Conservation (phyloP, 176 grass and related monocot genomes). For the Cenchrus purpureus region DNA sequence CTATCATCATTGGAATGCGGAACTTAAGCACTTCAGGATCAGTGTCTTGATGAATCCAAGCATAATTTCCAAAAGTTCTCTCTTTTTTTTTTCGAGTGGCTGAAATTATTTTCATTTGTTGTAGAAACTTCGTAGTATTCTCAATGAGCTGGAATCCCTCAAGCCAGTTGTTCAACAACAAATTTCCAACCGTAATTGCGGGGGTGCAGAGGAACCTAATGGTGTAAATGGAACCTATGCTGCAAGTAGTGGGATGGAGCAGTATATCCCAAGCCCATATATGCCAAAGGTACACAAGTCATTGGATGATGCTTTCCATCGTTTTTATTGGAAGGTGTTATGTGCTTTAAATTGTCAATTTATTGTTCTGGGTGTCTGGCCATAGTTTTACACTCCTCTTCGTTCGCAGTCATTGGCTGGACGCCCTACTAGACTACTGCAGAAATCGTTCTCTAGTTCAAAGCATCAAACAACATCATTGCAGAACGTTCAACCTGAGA, state of each 20-base stretch:
- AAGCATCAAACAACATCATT: slow-evolving; percentile 33
- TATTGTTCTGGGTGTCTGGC: neutral
- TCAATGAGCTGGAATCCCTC: slow-evolving; percentile 83
- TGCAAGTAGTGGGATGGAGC: slow-evolving; percentile 36
- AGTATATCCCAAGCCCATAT: slow-evolving; percentile 41
- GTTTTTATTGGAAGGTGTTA: slow-evolving; percentile 5
- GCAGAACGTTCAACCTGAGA: slow-evolving; percentile 38
- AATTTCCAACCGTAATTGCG: slow-evolving; percentile 61
- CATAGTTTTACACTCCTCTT: slow-evolving; percentile 11
- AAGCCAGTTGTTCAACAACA: slow-evolving; percentile 75
- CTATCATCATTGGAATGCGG: neutral
- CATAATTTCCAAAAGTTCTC: neutral
- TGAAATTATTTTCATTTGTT: slow-evolving; percentile 32
- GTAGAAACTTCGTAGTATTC: slow-evolving; percentile 82
- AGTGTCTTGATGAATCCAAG: neutral
- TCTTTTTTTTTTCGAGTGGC: neutral
- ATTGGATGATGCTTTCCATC: slow-evolving; percentile 21
- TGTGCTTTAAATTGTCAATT: slow-evolving; percentile 3
- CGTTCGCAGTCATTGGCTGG: slow-evolving; percentile 34
- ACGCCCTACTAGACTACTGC: slow-evolving; percentile 39
- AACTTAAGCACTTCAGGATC: neutral
- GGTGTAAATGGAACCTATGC: slow-evolving; percentile 33
- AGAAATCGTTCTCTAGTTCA: slow-evolving; percentile 27
- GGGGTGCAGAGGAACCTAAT: slow-evolving; percentile 38
- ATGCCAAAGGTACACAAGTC: slow-evolving; percentile 64